These are phyloP conservation scores for Vaccinium corymbosum DNA, from an alignment of 148 eudicot species.

Conservation along the genomic window DNA sequence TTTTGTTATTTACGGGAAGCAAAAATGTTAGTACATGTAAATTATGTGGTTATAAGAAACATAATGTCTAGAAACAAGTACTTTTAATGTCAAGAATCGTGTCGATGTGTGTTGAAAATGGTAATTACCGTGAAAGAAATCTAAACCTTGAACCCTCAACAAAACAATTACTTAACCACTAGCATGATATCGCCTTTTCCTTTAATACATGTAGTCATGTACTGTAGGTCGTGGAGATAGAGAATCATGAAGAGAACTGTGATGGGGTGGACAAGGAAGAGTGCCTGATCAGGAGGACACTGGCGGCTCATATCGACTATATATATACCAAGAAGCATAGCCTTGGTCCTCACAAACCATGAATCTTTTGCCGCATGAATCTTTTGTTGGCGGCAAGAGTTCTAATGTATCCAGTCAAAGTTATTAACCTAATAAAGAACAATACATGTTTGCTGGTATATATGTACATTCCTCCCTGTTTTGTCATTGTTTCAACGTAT, in stretches of 20 bases:
- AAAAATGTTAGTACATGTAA: no score
- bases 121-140: no score
- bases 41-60: no score
- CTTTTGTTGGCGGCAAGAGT: not conserved
- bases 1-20: no score
- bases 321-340: slow-evolving; percentile 15
- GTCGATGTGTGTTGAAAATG: no score
- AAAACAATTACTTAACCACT: no score
- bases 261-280: slow-evolving; percentile 17
- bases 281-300: slow-evolving; percentile 18
- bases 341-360: not conserved
- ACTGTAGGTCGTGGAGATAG: slow-evolving; percentile 1
- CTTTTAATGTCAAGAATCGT: no score
- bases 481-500: not conserved
- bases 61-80: no score
- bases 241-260: slow-evolving; percentile 3
- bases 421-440: not conserved
- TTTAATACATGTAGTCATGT: not conserved
- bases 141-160: no score
- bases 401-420: not conserved
- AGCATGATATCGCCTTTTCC: not conserved
- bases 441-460: not conserved
- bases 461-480: not conserved
- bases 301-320: slow-evolving; percentile 19
- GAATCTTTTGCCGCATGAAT: not conserved